phyloP scores from a whole-genome alignment of 306 rosid species.

The Prinsepia uniflora region DNA sequence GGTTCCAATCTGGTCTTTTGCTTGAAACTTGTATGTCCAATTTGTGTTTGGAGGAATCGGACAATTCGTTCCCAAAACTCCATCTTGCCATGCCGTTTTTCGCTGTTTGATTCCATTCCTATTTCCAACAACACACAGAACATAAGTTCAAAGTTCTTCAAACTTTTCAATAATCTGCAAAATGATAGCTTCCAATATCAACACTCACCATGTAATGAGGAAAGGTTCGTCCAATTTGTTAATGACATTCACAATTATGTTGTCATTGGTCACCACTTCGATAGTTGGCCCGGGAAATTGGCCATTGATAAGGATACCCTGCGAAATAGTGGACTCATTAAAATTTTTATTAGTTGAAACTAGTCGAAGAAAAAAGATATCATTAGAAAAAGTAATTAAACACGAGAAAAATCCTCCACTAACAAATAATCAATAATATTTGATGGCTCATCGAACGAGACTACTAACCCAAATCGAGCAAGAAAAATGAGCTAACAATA shows the following conservation, averaged over 20 bases:
- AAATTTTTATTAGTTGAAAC: too few relatives aligned
- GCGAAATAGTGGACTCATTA: neutral
- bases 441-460: too few relatives aligned
- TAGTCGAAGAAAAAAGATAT: too few relatives aligned
- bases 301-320: slow-evolving; percentile 85
- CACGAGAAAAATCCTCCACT: neutral
- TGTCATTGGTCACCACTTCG: slow-evolving; percentile 73
- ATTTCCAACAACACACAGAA: too few relatives aligned
- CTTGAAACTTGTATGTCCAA: slow-evolving; percentile 82
- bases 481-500: too few relatives aligned
- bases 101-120: slow-evolving; percentile 82
- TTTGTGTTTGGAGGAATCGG: slow-evolving; percentile 78
- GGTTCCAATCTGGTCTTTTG: slow-evolving; percentile 83
- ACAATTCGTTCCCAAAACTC: slow-evolving; percentile 82
- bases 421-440: too few relatives aligned
- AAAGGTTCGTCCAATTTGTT: slow-evolving; percentile 75
- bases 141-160: too few relatives aligned
- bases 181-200: neutral
- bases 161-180: too few relatives aligned
- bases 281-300: slow-evolving; percentile 86
- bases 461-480: too few relatives aligned
- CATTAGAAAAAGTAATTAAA: neutral
- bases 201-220: slow-evolving; percentile 75
- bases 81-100: slow-evolving; percentile 88
- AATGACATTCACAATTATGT: slow-evolving; percentile 54